phyloP scores from a whole-genome alignment of 148 eudicot genomes.

The Silene uniflora region DNA sequence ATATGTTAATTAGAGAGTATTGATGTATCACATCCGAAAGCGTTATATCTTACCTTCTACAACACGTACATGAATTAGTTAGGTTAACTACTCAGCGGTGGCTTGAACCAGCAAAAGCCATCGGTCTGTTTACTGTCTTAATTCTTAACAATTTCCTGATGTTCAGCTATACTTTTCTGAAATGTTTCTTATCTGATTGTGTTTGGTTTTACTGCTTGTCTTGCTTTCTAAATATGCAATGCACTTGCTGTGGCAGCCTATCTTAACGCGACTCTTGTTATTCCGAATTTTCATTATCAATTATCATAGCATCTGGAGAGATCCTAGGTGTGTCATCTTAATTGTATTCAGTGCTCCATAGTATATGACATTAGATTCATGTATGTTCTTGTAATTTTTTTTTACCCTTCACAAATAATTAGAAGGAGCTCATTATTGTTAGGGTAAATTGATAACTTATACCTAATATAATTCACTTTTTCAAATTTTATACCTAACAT shows the following conservation, averaged over 20 bases:
- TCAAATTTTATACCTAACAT: too few species aligned
- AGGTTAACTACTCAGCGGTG: slow-evolving; percentile 39
- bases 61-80: background rate
- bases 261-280: slow-evolving; percentile 95
- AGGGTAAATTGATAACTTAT: too few species aligned
- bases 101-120: slow-evolving; percentile 93
- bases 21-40: background rate
- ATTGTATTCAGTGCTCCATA: background rate
- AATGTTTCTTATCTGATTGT: slow-evolving; percentile 9
- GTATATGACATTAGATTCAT: slow-evolving; percentile 6
- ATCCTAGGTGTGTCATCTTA: slow-evolving; percentile 62
- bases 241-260: slow-evolving; percentile 99
- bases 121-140: slow-evolving; percentile 45
- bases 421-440: too few species aligned
- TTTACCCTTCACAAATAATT: background rate
- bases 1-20: background rate
- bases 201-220: slow-evolving; percentile 1
- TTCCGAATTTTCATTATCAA: slow-evolving; percentile 92
- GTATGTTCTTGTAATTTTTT: background rate
- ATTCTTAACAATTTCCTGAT: background rate
- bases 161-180: background rate
- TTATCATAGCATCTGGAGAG: slow-evolving; percentile 99
- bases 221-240: slow-evolving; percentile 72
- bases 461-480: too few species aligned
- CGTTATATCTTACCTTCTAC: background rate